Conservation (phyloP, 2,329 filamentous ascomycete genomes). For the Ilyonectria robusta region DNA sequence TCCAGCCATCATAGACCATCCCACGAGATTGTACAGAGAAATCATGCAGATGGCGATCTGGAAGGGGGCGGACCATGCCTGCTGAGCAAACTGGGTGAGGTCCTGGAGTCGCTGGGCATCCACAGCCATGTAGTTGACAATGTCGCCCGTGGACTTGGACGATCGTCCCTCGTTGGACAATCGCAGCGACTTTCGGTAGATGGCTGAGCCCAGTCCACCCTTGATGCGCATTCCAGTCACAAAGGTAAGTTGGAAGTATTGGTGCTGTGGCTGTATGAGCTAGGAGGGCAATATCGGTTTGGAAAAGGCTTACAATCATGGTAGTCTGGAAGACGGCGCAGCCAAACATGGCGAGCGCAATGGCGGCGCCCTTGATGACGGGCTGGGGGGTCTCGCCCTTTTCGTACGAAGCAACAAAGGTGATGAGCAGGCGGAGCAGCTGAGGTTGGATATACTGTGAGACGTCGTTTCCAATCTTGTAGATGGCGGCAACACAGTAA, state of each 20-base stretch:
- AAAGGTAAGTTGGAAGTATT: conserved; percentile 97
- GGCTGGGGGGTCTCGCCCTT: conserved; percentile 77
- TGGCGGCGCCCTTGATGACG: conserved; percentile 85
- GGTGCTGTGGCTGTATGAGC: conserved; percentile 68
- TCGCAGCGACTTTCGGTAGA: conserved; percentile 91
- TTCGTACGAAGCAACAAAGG: conserved; percentile 85
- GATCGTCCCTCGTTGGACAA: conserved; percentile 94
- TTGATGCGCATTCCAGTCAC: conserved; percentile 98
- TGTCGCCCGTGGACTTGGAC: conserved; percentile 93
- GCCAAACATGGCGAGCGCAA: conserved; percentile 92
- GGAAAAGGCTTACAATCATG: conserved; percentile 70
- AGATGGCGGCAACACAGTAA: conserved; percentile 84
- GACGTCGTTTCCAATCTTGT: conserved; percentile 90
- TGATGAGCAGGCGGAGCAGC: conserved; percentile 85
- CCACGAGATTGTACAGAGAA: conserved; percentile 95
- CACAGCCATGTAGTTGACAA: conserved; percentile 99
- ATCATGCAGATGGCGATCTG: conserved; percentile 97
- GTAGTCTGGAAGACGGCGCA: conserved; percentile 89
- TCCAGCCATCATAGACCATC: conserved; percentile 94
- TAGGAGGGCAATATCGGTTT: neutral
- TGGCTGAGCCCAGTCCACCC: conserved; percentile 87
- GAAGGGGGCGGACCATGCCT: conserved; percentile 96
- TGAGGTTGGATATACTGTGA: conserved; percentile 94
- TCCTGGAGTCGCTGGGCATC: conserved; percentile 97
- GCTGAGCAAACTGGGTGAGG: conserved; percentile 93